Percentiles rank a stretch among this genome's conserved stretches.
These are phyloP conservation scores for Moricandia moricandioides DNA, from an alignment of 345 rosid genomes.

Conservation along the genomic window DNA sequence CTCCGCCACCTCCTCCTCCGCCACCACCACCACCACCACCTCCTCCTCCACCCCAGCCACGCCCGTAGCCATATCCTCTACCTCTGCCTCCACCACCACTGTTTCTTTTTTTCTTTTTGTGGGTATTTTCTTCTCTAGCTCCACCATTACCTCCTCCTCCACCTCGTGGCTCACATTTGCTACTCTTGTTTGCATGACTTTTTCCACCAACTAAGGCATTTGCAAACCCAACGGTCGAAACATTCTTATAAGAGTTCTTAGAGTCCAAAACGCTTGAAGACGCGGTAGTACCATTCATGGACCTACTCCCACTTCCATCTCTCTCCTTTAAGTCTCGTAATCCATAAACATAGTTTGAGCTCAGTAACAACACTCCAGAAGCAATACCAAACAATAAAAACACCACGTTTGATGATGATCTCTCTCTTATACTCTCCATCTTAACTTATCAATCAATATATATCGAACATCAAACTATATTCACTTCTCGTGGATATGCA, in stretches of 20 bases:
- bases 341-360: slow-evolving; percentile 41
- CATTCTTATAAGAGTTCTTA: neutral
- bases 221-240: slow-evolving; percentile 18
- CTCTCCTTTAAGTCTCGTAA: slow-evolving; percentile 31
- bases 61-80: neutral
- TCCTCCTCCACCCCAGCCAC: slow-evolving; percentile 10
- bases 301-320: slow-evolving; percentile 19
- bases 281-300: neutral
- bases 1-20: neutral
- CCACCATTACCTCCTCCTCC: slow-evolving; percentile 23
- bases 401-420: slow-evolving; percentile 14
- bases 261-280: slow-evolving; percentile 16
- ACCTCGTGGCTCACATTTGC: slow-evolving; percentile 18
- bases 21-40: neutral
- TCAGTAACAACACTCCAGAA: slow-evolving; percentile 19
- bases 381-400: slow-evolving; percentile 19
- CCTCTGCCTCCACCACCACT: slow-evolving; percentile 4
- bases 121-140: neutral
- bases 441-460: slow-evolving; percentile 12
- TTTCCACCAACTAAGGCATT: slow-evolving; percentile 26
- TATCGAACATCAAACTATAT: slow-evolving; percentile 19
- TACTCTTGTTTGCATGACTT: slow-evolving; percentile 17
- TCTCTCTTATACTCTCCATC: slow-evolving; percentile 21
- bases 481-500: neutral
- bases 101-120: neutral